Evolutionary conservation across 192 early-diverging fungal species (phyloP).

Genomic region (Chytriomyces confervae): DNA sequence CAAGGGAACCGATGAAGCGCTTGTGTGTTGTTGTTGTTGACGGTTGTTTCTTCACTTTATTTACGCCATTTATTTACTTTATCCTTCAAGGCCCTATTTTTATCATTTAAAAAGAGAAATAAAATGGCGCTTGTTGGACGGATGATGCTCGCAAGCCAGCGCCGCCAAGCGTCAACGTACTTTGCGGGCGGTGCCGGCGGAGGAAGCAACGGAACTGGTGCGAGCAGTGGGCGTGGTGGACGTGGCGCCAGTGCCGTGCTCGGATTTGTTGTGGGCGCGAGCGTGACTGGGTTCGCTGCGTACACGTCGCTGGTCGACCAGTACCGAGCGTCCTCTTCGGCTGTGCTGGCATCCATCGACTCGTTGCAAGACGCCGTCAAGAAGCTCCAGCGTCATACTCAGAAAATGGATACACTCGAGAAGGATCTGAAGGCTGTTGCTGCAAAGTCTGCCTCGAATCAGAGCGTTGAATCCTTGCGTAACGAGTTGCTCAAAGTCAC

Average conservation of each 20-base stretch:
- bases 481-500: conserved; percentile 50
- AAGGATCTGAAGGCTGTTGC: conserved; percentile 62
- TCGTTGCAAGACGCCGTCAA: conserved; percentile 75
- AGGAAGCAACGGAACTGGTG: neutral
- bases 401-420: conserved; percentile 80
- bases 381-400: conserved; percentile 74
- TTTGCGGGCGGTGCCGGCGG: too few relatives aligned
- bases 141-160: too few relatives aligned
- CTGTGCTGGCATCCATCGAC: conserved; percentile 77
- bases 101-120: too few relatives aligned
- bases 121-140: too few relatives aligned
- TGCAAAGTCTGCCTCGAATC: conserved; percentile 62
- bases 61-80: too few relatives aligned
- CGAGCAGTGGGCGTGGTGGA: neutral
- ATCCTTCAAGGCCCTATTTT: too few relatives aligned
- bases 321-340: conserved; percentile 75
- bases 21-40: too few relatives aligned
- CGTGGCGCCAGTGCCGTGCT: conserved; percentile 33
- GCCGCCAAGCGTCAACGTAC: too few relatives aligned
- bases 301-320: conserved; percentile 89
- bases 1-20: neutral
- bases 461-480: conserved; percentile 43
- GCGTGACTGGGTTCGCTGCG: conserved; percentile 59
- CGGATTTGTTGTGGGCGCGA: conserved; percentile 80
- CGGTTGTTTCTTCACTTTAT: too few relatives aligned